Evolutionary conservation across 75 land plant genomes (phyloP), one percentile per base, ranked within the genome.

Genomic region (Selaginella tamariscina): DNA sequence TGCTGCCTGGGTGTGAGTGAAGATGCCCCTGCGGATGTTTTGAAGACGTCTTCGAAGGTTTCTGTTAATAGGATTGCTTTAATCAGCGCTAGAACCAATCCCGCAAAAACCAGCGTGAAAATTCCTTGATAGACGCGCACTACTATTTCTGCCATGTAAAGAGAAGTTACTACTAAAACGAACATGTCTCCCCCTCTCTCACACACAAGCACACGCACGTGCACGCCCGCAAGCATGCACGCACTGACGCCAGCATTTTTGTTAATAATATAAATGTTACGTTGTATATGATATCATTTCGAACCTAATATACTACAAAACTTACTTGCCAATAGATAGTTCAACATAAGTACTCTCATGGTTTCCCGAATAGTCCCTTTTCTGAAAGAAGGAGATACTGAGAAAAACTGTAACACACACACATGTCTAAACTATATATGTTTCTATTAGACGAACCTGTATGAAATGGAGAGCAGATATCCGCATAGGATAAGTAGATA

Each of bases 31-130:
- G 79, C 44, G 84, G 90, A 26, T 74, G 79, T 30, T 76, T 74
- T 29, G 87, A 31, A 20, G 29, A 32, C 54, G 54, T 31, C 32
- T 66, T 64, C 78, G 21, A 75, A 64, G 32, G 78, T 80, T 54
- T 68, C 71, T 44, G 72, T 71, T 31, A 76, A 62, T 2, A 79
- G 79, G 22, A 84, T 31, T 27, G 86, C 84, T 65, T 77, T 84
- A 32, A 59, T 23, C 24, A 86, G 73, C 22, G 89, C 94, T 20
- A 68, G 67, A 24, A 80, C 20, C 32, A 85, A 59, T 29, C 78
- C 80, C 30, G 81, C 0, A 54, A 84, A 79, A 8, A 79, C 56
- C 21, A 84, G 30, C 20, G 73, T 78, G 2, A 76, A 33, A 2
- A 67, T 32, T 5, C 65, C 44, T 68, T 86, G 78, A 66, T 62